A percentile compares a stretch with the other conserved stretches of the same genome.
Evolutionary conservation across 495 filamentous ascomycete species (phyloP).

Genomic region (Opeltia flavorubescens): DNA sequence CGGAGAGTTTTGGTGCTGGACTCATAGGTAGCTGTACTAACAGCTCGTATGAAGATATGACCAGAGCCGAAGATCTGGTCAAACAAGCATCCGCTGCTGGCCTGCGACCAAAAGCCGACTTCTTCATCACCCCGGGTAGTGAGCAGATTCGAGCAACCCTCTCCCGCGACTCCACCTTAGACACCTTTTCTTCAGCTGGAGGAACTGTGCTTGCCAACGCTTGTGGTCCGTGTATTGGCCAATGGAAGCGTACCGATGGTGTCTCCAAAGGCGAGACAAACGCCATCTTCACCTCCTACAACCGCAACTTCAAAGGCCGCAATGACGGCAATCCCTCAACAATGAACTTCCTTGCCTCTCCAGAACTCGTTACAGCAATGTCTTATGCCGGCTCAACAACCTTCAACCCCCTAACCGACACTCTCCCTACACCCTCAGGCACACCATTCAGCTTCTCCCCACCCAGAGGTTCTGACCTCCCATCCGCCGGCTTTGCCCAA

Average conservation of each 20-base stretch:
- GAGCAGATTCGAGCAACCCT: slow-evolving; percentile 94
- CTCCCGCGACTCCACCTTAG: slow-evolving; percentile 68
- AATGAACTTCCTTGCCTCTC: slow-evolving; percentile 97
- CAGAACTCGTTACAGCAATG: slow-evolving; percentile 93
- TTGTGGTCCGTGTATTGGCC: slow-evolving; percentile 89
- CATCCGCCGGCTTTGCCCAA: slow-evolving; percentile 58
- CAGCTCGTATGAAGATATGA: slow-evolving; percentile 98
- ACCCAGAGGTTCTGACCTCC: slow-evolving; percentile 65
- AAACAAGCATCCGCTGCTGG: slow-evolving; percentile 80
- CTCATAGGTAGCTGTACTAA: slow-evolving; percentile 98
- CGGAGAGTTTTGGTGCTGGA: slow-evolving; percentile 75
- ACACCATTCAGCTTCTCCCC: slow-evolving; percentile 73
- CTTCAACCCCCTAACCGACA: slow-evolving; percentile 92
- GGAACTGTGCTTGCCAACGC: slow-evolving; percentile 88
- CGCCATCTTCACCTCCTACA: slow-evolving; percentile 93
- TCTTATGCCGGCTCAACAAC: slow-evolving; percentile 81
- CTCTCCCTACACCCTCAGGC: slow-evolving; percentile 67
- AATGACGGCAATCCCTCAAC: slow-evolving; percentile 93
- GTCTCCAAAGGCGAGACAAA: slow-evolving; percentile 74
- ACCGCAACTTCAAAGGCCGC: slow-evolving; percentile 93
- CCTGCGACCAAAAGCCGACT: slow-evolving; percentile 72
- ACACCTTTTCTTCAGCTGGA: slow-evolving; percentile 76
- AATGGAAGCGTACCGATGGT: slow-evolving; percentile 87
- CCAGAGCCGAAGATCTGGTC: slow-evolving; percentile 77
- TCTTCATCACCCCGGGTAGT: slow-evolving; percentile 92